Evolutionary conservation across 208 protist species (phyloP).

Genomic region (Acanthamoeba lenticulata): DNA sequence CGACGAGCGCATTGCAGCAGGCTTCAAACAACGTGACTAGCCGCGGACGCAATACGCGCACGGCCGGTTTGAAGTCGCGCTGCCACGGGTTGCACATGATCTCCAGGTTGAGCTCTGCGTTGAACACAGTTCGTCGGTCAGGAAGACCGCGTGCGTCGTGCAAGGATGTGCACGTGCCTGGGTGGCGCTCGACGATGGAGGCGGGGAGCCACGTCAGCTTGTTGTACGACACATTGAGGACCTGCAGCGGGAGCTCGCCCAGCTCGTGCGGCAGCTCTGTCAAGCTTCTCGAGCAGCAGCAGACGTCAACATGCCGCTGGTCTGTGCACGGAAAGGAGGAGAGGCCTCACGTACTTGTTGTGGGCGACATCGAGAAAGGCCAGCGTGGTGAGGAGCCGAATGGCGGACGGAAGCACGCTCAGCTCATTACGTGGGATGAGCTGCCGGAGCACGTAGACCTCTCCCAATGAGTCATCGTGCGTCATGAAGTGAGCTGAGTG

Average conservation of each 20-base stretch:
- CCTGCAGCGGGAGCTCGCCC: background rate
- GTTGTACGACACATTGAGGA: conserved; percentile 1
- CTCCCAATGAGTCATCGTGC: background rate
- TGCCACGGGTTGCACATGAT: background rate
- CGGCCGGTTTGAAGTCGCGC: background rate
- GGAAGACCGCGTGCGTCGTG: background rate
- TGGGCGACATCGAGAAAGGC: background rate
- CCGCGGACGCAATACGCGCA: background rate
- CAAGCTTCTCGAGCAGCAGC: background rate
- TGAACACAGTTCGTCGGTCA: background rate
- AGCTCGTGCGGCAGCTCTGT: conserved; percentile 7
- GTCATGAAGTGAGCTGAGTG: background rate
- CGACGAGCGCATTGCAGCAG: background rate
- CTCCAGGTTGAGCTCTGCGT: background rate
- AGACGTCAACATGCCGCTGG: no score
- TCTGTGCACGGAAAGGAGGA: background rate
- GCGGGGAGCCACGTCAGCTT: background rate
- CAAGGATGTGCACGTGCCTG: background rate
- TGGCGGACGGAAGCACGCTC: background rate
- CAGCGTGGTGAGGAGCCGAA: background rate
- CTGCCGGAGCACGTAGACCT: background rate
- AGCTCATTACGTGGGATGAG: background rate
- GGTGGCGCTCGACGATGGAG: background rate
- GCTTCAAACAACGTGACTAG: background rate
- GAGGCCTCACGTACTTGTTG: background rate